Evolutionary conservation across 306 rosid genomes (phyloP).

Genomic region (Lathyrus oleraceus): DNA sequence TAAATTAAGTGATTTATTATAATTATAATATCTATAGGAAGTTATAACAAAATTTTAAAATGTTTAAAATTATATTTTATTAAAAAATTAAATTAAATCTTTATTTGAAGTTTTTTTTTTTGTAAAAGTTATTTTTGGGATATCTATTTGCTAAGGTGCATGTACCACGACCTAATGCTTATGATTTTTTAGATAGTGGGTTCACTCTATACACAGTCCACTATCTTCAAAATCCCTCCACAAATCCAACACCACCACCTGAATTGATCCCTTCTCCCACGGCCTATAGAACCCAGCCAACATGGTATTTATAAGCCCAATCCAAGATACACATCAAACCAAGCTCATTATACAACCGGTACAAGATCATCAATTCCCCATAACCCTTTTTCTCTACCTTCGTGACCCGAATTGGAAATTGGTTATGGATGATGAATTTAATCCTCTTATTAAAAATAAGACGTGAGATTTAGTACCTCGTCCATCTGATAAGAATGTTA

Average conservation of each 20-base stretch:
- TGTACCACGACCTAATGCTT: neutral
- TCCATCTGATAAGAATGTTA: neutral
- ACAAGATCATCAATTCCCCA: neutral
- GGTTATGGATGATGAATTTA: neutral
- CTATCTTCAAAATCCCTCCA: neutral
- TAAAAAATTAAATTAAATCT: too few species aligned
- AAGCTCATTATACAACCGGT: neutral
- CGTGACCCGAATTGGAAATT: neutral
- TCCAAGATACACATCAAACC: neutral
- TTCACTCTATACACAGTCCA: neutral
- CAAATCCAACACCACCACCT: neutral
- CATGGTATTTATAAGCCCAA: neutral
- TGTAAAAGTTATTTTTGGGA: too few species aligned
- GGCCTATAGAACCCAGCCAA: neutral
- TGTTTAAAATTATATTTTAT: too few species aligned
- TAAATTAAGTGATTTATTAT: too few species aligned
- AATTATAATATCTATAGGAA: too few species aligned
- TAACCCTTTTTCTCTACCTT: neutral
- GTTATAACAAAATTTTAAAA: too few species aligned
- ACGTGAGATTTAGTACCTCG: neutral
- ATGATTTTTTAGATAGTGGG: neutral
- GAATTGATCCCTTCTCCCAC: neutral
- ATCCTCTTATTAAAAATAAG: too few species aligned
- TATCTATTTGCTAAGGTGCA: neutral
- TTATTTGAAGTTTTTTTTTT: neutral